Evolutionary conservation across 2,329 filamentous ascomycete species (phyloP).

Genomic region (Fusarium burgessii): DNA sequence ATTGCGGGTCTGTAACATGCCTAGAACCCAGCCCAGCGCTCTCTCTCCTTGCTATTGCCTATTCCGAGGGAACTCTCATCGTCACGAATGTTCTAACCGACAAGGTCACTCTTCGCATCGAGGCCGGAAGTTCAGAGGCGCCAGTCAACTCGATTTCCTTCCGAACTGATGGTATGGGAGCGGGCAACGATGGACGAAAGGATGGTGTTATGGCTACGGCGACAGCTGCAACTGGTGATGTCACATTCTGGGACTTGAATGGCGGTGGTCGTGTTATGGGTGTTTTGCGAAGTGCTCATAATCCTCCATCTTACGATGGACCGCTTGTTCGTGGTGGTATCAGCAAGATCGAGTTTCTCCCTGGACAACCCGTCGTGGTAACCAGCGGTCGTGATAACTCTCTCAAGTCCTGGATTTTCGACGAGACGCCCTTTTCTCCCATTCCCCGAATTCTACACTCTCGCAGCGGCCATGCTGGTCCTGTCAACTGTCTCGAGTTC

Average conservation of each 20-base stretch:
- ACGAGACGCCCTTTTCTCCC: conserved; percentile 89
- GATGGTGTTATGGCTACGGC: conserved; percentile 96
- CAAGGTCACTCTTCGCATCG: conserved; percentile 76
- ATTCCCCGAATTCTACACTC: conserved; percentile 87
- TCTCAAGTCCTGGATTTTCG: conserved; percentile 96
- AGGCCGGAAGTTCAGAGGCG: conserved; percentile 72
- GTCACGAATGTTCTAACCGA: conserved; percentile 88
- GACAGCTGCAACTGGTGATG: conserved; percentile 81
- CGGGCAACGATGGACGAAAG: conserved; percentile 85
- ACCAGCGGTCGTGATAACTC: conserved; percentile 95
- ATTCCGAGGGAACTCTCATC: conserved; percentile 80
- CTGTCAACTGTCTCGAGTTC: conserved; percentile 85
- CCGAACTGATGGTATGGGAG: conserved; percentile 87
- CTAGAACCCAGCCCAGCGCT: conserved; percentile 86
- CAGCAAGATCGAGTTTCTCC: conserved; percentile 88
- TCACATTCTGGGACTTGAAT: conserved; percentile 97
- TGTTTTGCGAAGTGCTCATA: conserved; percentile 88
- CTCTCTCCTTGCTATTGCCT: conserved; percentile 88
- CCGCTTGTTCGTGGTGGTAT: conserved; percentile 78
- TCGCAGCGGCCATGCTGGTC: conserved; percentile 88
- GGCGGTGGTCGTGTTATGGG: conserved; percentile 87
- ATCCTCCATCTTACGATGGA: conserved; percentile 71
- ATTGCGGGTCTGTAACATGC: conserved; percentile 85
- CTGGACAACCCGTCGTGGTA: conserved; percentile 88
- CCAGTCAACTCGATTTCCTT: conserved; percentile 88